Conservation (phyloP, 176 grass and related monocot genomes). For the Saccharum officinarum region DNA sequence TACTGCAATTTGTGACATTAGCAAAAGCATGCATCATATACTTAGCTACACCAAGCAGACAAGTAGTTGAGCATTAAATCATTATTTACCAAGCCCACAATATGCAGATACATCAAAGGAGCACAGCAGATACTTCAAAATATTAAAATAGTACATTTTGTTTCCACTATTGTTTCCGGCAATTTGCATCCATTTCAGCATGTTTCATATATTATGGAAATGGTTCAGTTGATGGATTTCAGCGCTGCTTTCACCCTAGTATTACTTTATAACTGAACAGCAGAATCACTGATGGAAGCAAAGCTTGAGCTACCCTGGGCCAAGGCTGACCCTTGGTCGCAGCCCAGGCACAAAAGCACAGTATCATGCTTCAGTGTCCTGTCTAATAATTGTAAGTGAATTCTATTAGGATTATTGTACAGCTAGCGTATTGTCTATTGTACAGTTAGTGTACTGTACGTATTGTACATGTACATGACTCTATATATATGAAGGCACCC, state of each 20-base stretch:
- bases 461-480: too few relatives aligned
- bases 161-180: background rate
- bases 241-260: background rate
- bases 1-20: slow-evolving; percentile 57
- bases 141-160: slow-evolving; percentile 3
- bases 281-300: slow-evolving; percentile 4
- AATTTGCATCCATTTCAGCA: background rate
- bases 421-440: too few relatives aligned
- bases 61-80: slow-evolving; percentile 23
- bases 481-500: too few relatives aligned
- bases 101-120: slow-evolving; percentile 3
- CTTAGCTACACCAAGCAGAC: background rate
- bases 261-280: background rate
- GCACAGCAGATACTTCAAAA: background rate
- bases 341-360: background rate
- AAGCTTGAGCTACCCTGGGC: background rate
- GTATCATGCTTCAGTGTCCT: background rate
- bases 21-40: slow-evolving; percentile 15
- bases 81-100: background rate
- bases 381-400: slow-evolving; percentile 12
- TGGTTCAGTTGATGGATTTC: background rate
- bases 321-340: background rate
- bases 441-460: too few relatives aligned
- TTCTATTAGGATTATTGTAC: background rate
- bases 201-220: background rate